These are phyloP conservation scores for Phylloporus arenicola DNA, from an alignment of 768 basidiomycete genomes.

Conservation along the genomic window DNA sequence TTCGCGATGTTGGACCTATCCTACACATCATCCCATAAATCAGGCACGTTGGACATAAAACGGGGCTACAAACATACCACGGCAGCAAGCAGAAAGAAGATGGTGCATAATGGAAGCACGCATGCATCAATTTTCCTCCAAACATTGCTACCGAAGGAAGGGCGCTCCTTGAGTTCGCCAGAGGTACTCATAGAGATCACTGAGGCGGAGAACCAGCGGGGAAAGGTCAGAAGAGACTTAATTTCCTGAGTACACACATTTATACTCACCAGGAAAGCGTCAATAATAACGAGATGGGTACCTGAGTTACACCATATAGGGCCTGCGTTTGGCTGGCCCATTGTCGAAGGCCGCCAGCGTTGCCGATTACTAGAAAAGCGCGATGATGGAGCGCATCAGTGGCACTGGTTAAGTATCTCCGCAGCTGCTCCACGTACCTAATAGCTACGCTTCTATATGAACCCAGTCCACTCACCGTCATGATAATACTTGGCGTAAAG, in stretches of 20 bases:
- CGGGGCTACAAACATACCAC: constrained; percentile 33
- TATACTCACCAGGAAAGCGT: background rate
- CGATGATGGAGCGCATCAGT: background rate
- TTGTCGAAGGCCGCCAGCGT: too few species aligned
- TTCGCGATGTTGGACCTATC: constrained; percentile 48
- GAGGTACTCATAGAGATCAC: background rate
- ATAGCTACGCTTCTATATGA: background rate
- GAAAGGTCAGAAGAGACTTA: background rate
- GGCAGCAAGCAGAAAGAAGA: constrained; percentile 48
- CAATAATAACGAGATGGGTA: background rate
- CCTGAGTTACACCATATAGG: background rate
- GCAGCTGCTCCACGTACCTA: background rate
- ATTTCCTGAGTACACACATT: background rate
- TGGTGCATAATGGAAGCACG: constrained; percentile 44
- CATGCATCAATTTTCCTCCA: constrained; percentile 48
- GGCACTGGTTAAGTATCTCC: background rate
- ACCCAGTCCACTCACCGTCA: background rate
- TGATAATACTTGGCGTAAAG: background rate
- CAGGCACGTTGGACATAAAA: background rate
- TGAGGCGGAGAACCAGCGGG: background rate
- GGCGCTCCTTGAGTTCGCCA: background rate
- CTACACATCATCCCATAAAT: constrained; percentile 15
- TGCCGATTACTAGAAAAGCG: too few species aligned
- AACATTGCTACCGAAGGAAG: constrained; percentile 33
- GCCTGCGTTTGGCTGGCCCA: background rate